Base-by-base conservation (phyloP, 257 asterid species). In the Rehmannia glutinosa region DNA sequence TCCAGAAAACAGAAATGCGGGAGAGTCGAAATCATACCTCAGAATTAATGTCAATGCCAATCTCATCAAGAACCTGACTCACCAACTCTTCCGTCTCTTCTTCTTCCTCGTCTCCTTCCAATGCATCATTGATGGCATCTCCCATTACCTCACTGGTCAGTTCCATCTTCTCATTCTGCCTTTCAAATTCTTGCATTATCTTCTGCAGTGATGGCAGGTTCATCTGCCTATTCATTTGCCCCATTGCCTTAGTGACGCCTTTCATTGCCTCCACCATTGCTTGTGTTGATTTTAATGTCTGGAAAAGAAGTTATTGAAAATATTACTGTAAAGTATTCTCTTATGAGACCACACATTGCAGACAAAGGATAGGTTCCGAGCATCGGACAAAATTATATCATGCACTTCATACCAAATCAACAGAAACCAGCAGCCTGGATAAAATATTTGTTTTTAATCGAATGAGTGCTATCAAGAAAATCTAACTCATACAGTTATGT, bases 241-340 rank as follows among this genome's bases (percentile, higher is more conserved):
- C 99, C 99, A 93, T 93, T 60, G 99, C 97, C 86, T 90, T 88
- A 0, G 97, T 90, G 13, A 93, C 99, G 5, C 99, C 99, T 80
- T 93, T 90, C 99, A 93, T 93, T 68, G 99, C 99, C 82, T 90
- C 99, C 39, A 97, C 97, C 99, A 93, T 93, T 62, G 99, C 99
- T 85, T 93, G 99, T 19, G 99, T 93, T 10, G 99, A 93, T 79
- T 93, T 93, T 73, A 93, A 68, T 4, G 97, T 93, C 99, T 93
- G 83, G 53, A 24, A 77, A 66, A 24, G 25, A 60, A 61, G 9
- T 51, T 16, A 49, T 21, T 50, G 54, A 23, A 68, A 45, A 21
- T 4, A 23, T 6, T 21, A 42, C n/a, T 15, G 52, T 50, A 53
- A 53, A 65, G 20, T 35, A 52, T 5, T 45, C 45, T 53, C 50